Evolutionary conservation across 495 filamentous ascomycete species (phyloP), one percentile per base, ranked within the genome.

Genomic region (Ramalina peruviana): DNA sequence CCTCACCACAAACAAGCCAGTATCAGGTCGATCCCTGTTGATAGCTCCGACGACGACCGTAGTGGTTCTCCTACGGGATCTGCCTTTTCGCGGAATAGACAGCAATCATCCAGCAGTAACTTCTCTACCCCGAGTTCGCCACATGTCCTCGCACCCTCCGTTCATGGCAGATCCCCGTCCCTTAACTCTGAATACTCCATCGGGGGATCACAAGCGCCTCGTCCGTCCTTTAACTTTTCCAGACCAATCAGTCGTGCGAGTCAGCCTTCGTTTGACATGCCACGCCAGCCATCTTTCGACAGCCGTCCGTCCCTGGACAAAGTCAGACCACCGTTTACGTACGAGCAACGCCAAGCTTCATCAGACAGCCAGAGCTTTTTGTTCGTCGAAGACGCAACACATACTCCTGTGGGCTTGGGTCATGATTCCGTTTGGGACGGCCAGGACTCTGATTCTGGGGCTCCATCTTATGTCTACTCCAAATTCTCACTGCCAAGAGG

Each of bases 171-270:
- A 41, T 93, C 88, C 11, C 86, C 87, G 5, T 94, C 88, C 0
- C 67, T 88, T 39, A 81, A 78, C 55, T 96, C 88, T 2, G 86
- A 94, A 46, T 75, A 75, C 30, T 85, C 82, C 0, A 65, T 68
- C 44, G 68, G 66, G n/a, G 78, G 81, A 16, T 69, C 71, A n/a
- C 65, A 70, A 17, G 69, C 85, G 27, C 77, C 81, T 1, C 78
- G 83, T 27, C 84, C 86, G 2, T 73, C 83, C 1, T 90, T 89
- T 61, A 98, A 97, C 63, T 97, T 97, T 64, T 96, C 92, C 3
- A 72, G 92, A 6, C 92, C 92, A 3, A 55, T 92, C 26, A 95
- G 92, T 64, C 75, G 87, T 53, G 80, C 83, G 9, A 82, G 81
- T 48, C 80, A 76, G 42, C 74, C 85, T 13, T 79, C 67, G 10